Conservation (phyloP, 2,329 filamentous ascomycete genomes). For the Pseudopithomyces chartarum region DNA sequence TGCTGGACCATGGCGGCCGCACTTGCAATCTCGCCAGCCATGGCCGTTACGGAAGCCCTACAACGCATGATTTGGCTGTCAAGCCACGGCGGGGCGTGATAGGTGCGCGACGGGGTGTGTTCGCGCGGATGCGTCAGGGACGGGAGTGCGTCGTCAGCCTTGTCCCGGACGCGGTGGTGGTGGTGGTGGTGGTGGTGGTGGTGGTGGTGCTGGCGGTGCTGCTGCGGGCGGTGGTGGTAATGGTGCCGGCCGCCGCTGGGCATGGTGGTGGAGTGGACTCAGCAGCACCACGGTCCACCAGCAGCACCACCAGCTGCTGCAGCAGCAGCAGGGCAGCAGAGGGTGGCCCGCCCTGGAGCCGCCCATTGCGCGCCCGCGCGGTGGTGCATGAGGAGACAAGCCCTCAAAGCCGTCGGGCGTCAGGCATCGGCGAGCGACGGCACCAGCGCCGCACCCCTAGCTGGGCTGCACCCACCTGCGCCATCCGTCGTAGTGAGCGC, state of each 20-base stretch:
- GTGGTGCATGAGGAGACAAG: constrained; percentile 38
- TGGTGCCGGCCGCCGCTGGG: no score
- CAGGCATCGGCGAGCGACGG: constrained; percentile 27
- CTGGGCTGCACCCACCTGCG: constrained; percentile 44
- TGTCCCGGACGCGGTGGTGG: constrained; percentile 43
- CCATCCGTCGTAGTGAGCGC: constrained; percentile 40
- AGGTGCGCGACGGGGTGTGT: no score
- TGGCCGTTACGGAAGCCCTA: constrained; percentile 42
- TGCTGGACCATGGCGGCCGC: constrained; percentile 13
- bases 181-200: no score
- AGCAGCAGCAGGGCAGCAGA: no score
- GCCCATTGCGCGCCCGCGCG: constrained; percentile 27
- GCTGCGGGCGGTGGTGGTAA: no score
- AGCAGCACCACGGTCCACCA: no score
- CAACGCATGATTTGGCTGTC: constrained; percentile 32
- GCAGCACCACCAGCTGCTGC: no score
- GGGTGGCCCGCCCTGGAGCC: no score
- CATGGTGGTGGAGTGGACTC: no score
- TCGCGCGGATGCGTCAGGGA: constrained; percentile 50
- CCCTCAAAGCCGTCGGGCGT: constrained; percentile 21
- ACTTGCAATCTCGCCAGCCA: constrained; percentile 16
- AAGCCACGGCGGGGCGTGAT: constrained; percentile 12
- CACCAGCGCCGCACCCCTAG: constrained; percentile 12
- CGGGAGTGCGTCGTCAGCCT: constrained; percentile 44
- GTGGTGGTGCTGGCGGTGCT: no score